Conservation (phyloP, 257 asterid genomes). For the Ilex asprella region DNA sequence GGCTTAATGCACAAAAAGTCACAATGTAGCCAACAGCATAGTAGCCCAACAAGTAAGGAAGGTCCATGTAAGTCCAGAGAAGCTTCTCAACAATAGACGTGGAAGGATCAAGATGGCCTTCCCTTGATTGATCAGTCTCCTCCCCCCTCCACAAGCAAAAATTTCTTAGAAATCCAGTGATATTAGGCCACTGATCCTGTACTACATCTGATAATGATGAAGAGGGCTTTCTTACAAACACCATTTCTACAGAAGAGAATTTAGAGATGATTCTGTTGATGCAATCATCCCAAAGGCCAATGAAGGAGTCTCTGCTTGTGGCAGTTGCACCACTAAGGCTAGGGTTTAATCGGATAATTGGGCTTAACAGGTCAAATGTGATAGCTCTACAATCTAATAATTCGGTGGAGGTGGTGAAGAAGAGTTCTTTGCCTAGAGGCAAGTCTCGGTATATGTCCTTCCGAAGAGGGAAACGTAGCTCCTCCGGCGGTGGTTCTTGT, state of each 20-base stretch:
- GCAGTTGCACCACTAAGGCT: conserved; percentile 20
- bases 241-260: conserved; percentile 34
- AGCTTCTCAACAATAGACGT: conserved; percentile 34
- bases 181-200: conserved; percentile 41
- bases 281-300: conserved; percentile 47
- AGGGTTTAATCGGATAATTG: conserved; percentile 31
- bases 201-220: conserved; percentile 18
- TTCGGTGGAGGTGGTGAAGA: conserved; percentile 29
- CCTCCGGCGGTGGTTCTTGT: conserved; percentile 47
- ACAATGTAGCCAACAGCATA: conserved; percentile 37
- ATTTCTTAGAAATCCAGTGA: conserved; percentile 27
- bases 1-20: conserved; percentile 37
- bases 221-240: conserved; percentile 24
- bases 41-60: conserved; percentile 39
- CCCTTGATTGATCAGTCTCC: conserved; percentile 34
- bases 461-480: conserved; percentile 35
- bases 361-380: conserved; percentile 22
- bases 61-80: conserved; percentile 31
- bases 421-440: conserved; percentile 41
- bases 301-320: conserved; percentile 26
- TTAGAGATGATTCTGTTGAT: conserved; percentile 30
- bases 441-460: conserved; percentile 37
- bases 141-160: conserved; percentile 51
- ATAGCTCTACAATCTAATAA: conserved; percentile 28
- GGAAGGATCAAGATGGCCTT: conserved; percentile 35